Evolutionary conservation across 768 basidiomycete genomes (phyloP), one percentile per base, ranked within the genome.

Genomic region (Phylloporus arenicola): DNA sequence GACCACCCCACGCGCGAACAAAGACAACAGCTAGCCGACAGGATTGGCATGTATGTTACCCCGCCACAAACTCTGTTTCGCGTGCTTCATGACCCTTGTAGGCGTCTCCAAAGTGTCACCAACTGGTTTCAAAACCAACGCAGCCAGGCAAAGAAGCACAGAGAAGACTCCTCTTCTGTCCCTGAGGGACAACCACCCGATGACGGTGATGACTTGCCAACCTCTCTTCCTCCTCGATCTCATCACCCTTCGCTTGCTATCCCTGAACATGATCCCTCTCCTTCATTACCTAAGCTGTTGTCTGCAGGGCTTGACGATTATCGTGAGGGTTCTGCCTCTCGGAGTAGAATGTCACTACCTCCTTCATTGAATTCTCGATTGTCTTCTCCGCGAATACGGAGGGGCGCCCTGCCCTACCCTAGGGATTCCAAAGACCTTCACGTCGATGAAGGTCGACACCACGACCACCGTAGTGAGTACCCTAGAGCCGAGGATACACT

Each of bases 71-170:
- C 46, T 38, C 52, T 54, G 34, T 56, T 43, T 49, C 45, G 6
- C 41, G 43, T 53, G 57, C 60, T 62, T 69, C 48, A 70, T 47
- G 20, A 39, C 54, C 63, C 60, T 64, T 59, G 65, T 54, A 90
- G 88, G 86, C 83, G 80, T 55, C 78, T 84, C 69, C 82, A 87
- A 68, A 86, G 81, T 50, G 82, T 90, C 50, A 88, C 83, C 2
- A 88, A 90, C 63, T 89, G 88, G 88, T 90, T 90, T 65, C 87
- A 89, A 74, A 88, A 88, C 60, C 86, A 90, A 62, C 85, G 86
- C 59, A 87, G 81, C 64, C 76, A 83, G 56, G 80, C 84, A 29
- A 85, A 84, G 72, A 86, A 85, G 70, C 78, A 76, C 58, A 79
- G 74, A 57, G 83, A 86, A 54, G 82, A 84, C 44, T 57, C 53